phyloP scores from a whole-genome alignment of 164 flowering plant genomes.

The Litsea cubeba region DNA sequence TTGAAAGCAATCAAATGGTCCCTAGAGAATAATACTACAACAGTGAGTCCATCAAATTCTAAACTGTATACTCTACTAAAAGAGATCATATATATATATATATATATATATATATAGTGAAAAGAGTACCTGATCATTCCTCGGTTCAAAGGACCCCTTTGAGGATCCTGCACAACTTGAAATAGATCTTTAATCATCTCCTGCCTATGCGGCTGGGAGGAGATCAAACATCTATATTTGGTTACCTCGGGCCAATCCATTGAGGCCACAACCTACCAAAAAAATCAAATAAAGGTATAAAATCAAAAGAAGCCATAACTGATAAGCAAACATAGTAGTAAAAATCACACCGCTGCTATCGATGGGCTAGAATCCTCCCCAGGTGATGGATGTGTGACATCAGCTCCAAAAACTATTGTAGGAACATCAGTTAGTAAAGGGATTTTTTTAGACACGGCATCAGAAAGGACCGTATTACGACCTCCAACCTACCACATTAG shows the following conservation, averaged over 20 bases:
- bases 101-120: neutral
- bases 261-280: conserved; percentile 31
- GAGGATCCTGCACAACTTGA: conserved; percentile 32
- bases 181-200: conserved; percentile 78
- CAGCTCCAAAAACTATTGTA: conserved; percentile 61
- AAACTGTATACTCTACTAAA: too few relatives aligned
- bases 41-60: too few relatives aligned
- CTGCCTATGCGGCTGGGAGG: conserved; percentile 34
- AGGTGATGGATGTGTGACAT: conserved; percentile 57
- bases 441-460: conserved; percentile 32
- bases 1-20: conserved; percentile 54
- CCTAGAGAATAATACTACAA: conserved; percentile 27
- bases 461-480: conserved; percentile 38
- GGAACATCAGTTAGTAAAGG: conserved; percentile 37
- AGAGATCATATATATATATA: too few relatives aligned
- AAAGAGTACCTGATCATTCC: conserved; percentile 67
- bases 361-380: conserved; percentile 60
- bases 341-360: conserved; percentile 49
- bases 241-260: conserved; percentile 39
- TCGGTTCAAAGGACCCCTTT: conserved; percentile 30
- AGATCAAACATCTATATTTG: conserved; percentile 24
- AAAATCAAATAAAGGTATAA: neutral
- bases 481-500: conserved; percentile 41
- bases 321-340: neutral
- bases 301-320: neutral